Evolutionary conservation across 2,329 filamentous ascomycete species (phyloP), one percentile per base, ranked within the genome.

Genomic region (Xylariales sp.): DNA sequence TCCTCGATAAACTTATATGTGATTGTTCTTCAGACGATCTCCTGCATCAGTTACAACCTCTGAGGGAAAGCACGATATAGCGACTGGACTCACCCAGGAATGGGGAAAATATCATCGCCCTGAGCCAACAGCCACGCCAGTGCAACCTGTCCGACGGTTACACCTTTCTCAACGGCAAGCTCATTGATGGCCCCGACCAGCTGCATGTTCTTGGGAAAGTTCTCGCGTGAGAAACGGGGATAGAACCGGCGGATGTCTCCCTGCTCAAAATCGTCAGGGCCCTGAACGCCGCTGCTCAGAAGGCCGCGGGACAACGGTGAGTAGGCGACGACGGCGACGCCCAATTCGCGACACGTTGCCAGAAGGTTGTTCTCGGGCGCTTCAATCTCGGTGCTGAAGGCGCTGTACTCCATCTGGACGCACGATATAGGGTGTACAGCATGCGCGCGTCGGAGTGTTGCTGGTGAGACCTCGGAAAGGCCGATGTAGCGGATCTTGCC

Each of bases 71-170:
- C 16, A 11, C 13, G 20, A 16, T 5, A 6, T 33, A 29, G 29
- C 27, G 23, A 6, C 17, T 16, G 19, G n/a, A 46, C 44, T 37
- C 24, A 49, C 1, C 70, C 72, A 0, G 68, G 71, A 35, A 75
- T 84, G 0, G 81, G 76, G 48, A 79, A 72, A 33, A 84, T 64
- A 46, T 81, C 74, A 3, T 72, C 65, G 0, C 75, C 76, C 48
- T 83, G 78, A 5, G 70, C 70, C 46, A 81, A 49, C 40, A 85
- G 47, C 79, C 81, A 85, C 0, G 81, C 80, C 24, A 85, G 61
- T 1, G 76, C 72, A 23, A 86, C 52, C 52, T 86, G 73, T 2
- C 66, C 67, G 0, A 76, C 47, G 0, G 79, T 81, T 32, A 63
- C 67, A 5, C 52, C 67, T 58, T 84, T 82, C 43, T 59, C 63